A percentile compares a stretch with the other conserved stretches of the same genome.
These are phyloP conservation scores for Umbelopsis sp. DNA, from an alignment of 192 early-diverging fungal species.

Conservation along the genomic window DNA sequence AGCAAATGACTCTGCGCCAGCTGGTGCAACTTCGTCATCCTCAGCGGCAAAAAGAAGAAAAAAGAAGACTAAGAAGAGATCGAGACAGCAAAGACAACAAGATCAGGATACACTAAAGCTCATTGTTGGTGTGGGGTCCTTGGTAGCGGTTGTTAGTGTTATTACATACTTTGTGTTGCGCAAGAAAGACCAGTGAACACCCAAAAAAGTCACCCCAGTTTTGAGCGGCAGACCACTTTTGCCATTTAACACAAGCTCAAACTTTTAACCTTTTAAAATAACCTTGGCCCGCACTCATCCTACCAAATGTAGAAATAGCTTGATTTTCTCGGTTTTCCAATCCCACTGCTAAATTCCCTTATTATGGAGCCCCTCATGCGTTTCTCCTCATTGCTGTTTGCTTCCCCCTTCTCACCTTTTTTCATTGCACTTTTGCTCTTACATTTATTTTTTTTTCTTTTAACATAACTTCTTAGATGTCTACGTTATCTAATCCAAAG, in stretches of 20 bases:
- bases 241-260: no score
- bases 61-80: conserved; percentile 22
- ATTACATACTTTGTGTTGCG: conserved; percentile 33
- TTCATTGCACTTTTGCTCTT: no score
- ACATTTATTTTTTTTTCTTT: no score
- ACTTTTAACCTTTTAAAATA: no score
- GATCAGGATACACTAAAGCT: conserved; percentile 7
- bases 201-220: conserved; percentile 5
- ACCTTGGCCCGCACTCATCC: no score
- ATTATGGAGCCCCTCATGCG: no score
- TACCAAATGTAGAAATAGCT: no score
- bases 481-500: not conserved
- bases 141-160: conserved; percentile 32
- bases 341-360: no score
- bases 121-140: conserved; percentile 22
- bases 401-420: no score
- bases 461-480: no score
- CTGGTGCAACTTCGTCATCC: not conserved
- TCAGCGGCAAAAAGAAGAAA: not conserved
- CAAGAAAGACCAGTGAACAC: conserved; percentile 26
- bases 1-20: not conserved
- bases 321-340: no score
- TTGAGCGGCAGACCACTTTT: not conserved
- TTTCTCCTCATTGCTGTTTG: no score
- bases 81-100: not conserved